Evolutionary conservation across 2,329 filamentous ascomycete species (phyloP).

Genomic region (Parasarocladium wereldwijsianum): DNA sequence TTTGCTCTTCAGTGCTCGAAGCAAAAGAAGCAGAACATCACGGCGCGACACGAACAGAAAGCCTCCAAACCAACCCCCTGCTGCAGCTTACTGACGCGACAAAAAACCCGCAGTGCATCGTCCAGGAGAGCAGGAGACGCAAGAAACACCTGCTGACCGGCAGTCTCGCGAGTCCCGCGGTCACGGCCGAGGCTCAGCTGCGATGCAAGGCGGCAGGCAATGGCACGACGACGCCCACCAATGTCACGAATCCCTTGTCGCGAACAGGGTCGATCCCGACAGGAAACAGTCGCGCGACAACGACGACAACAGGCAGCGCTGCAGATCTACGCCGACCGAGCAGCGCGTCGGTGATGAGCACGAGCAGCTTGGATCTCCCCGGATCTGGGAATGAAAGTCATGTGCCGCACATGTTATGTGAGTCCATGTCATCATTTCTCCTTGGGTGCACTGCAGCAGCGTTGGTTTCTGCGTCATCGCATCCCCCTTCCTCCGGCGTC

Average conservation of each 20-base stretch:
- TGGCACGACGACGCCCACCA: neutral
- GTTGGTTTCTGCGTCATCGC: neutral
- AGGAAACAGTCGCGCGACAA: neutral
- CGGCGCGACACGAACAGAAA: too few species aligned
- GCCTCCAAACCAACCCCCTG: too few species aligned
- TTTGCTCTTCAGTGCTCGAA: neutral
- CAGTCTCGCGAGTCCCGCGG: slow-evolving; percentile 18
- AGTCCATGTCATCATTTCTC: slow-evolving; percentile 21
- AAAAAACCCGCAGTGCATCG: slow-evolving; percentile 37
- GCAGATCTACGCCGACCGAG: slow-evolving; percentile 24
- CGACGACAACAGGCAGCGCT: slow-evolving; percentile 11
- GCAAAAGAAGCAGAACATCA: neutral
- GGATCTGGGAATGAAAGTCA: slow-evolving; percentile 23
- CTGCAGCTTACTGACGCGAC: too few species aligned
- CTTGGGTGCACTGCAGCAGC: too few species aligned
- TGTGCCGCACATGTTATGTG: slow-evolving; percentile 33
- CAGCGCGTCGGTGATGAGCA: slow-evolving; percentile 18
- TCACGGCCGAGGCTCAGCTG: slow-evolving; percentile 28
- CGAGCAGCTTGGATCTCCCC: slow-evolving; percentile 15
- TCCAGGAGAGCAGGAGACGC: slow-evolving; percentile 71
- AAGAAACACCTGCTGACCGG: slow-evolving; percentile 37
- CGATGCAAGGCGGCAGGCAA: slow-evolving; percentile 6
- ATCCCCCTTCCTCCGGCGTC: neutral
- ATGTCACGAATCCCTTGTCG: slow-evolving; percentile 2
- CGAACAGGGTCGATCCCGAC: slow-evolving; percentile 1